A percentile compares a stretch with the other conserved stretches of the same genome.
Evolutionary conservation across 2,329 filamentous ascomycete species (phyloP).

Genomic region (Cordyceps fumosorosea): DNA sequence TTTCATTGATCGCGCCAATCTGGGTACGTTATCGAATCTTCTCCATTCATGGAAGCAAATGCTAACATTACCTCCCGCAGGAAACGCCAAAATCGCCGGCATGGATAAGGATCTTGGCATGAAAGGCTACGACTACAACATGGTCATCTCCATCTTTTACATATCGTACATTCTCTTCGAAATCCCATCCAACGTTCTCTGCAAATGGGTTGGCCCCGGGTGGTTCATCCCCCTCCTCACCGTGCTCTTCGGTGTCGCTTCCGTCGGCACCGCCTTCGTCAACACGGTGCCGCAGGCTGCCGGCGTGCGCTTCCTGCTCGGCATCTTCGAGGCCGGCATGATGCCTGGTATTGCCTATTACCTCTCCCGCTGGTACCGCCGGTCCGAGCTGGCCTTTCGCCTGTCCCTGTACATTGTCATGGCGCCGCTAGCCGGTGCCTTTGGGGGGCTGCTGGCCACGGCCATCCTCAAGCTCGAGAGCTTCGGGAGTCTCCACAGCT

Average conservation of each 20-base stretch:
- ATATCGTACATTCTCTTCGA: slow-evolving; percentile 68
- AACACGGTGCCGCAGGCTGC: slow-evolving; percentile 42
- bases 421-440: slow-evolving; percentile 63
- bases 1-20: slow-evolving; percentile 69
- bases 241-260: slow-evolving; percentile 56
- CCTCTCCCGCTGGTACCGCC: slow-evolving; percentile 64
- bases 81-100: slow-evolving; percentile 62
- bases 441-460: slow-evolving; percentile 60
- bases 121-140: slow-evolving; percentile 61
- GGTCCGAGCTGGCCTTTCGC: slow-evolving; percentile 60
- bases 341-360: slow-evolving; percentile 70
- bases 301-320: slow-evolving; percentile 61
- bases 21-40: slow-evolving; percentile 41
- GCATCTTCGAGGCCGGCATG: slow-evolving; percentile 67
- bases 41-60: neutral
- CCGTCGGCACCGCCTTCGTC: slow-evolving; percentile 61
- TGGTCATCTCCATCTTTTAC: slow-evolving; percentile 62
- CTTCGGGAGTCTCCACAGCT: slow-evolving; percentile 50
- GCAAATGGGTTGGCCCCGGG: slow-evolving; percentile 65
- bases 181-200: slow-evolving; percentile 61
- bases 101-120: slow-evolving; percentile 56
- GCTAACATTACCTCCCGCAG: slow-evolving; percentile 27
- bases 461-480: slow-evolving; percentile 55
- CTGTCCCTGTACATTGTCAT: slow-evolving; percentile 64
- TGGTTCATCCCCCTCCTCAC: slow-evolving; percentile 62